A percentile compares a stretch with the other conserved stretches of the same genome.
Evolutionary conservation across 1,284 basidiomycete species (phyloP).

Genomic region (Mycena sp.): DNA sequence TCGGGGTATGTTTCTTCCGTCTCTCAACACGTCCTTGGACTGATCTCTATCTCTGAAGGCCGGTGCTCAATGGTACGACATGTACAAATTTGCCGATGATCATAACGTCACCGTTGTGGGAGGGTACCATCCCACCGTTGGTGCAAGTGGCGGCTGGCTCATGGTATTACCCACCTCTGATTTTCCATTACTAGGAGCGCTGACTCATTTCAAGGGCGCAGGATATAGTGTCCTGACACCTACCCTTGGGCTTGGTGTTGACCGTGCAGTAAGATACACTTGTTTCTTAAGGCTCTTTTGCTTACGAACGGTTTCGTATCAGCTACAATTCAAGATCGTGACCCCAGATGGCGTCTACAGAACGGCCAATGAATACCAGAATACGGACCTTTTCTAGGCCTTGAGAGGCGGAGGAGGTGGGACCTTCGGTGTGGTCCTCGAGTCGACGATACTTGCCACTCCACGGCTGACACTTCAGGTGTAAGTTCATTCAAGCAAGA

Average conservation of each 20-base stretch:
- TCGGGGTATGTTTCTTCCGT: conserved; percentile 14
- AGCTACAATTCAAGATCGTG: conserved; percentile 53
- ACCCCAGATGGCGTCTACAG: conserved; percentile 49
- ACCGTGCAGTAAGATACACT: conserved; percentile 47
- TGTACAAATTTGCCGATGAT: conserved; percentile 27
- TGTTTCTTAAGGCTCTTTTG: conserved; percentile 3
- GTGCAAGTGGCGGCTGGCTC: conserved; percentile 41
- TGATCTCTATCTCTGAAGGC: conserved; percentile 13
- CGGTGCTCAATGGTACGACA: conserved; percentile 18
- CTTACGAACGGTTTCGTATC: conserved; percentile 6
- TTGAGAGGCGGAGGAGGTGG: conserved; percentile 53
- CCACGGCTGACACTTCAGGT: conserved; percentile 43
- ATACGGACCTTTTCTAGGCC: conserved; percentile 54
- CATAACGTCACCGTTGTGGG: conserved; percentile 25
- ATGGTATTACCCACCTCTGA: conserved; percentile 27
- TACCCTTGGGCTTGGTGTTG: conserved; percentile 49
- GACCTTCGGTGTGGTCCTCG: conserved; percentile 51
- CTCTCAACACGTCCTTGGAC: conserved; percentile 1
- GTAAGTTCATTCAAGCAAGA: conserved; percentile 28
- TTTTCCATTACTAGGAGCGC: not conserved
- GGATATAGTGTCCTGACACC: conserved; percentile 53
- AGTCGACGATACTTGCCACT: conserved; percentile 43
- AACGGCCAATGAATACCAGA: conserved; percentile 50
- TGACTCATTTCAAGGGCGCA: conserved; percentile 47
- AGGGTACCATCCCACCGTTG: conserved; percentile 33